These are phyloP conservation scores for Aspergillus cavernicola DNA, from an alignment of 495 filamentous ascomycete species.

Conservation along the genomic window DNA sequence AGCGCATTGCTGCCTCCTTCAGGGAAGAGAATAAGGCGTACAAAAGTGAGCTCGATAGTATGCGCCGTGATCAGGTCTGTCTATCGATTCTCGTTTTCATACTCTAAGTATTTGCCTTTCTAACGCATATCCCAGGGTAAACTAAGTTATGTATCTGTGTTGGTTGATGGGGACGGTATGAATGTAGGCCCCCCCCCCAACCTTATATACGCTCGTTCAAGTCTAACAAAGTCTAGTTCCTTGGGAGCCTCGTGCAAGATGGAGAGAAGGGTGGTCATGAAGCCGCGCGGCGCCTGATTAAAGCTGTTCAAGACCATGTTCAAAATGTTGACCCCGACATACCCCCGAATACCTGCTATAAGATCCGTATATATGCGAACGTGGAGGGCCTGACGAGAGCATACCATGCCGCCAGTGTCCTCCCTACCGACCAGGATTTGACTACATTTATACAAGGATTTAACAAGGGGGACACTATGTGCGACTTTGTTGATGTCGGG, in stretches of 20 bases:
- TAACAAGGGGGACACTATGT: conserved; percentile 26
- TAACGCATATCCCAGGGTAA: conserved; percentile 10
- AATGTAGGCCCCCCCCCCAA: conserved; percentile 19
- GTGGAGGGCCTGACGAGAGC: conserved; percentile 24
- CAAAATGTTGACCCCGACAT: conserved; percentile 4
- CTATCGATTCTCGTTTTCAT: not conserved
- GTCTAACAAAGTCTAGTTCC: conserved; percentile 14
- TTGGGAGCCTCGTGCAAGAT: conserved; percentile 16
- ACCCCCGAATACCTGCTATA: conserved; percentile 17
- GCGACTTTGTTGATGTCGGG: conserved; percentile 33
- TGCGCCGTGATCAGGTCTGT: conserved; percentile 16
- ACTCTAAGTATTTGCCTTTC: not conserved
- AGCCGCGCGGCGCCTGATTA: conserved; percentile 16
- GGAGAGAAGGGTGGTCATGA: conserved; percentile 24
- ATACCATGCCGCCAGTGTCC: conserved; percentile 16
- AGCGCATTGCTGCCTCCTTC: not conserved
- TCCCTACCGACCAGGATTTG: conserved; percentile 12
- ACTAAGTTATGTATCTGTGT: conserved; percentile 25
- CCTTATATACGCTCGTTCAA: not conserved
- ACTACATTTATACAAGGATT: conserved; percentile 28
- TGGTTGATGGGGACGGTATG: conserved; percentile 33
- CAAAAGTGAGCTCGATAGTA: conserved; percentile 4
- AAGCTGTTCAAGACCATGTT: conserved; percentile 12
- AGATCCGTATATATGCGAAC: conserved; percentile 30
- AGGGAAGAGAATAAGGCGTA: conserved; percentile 1